phyloP scores from a whole-genome alignment of 176 grass and related monocot genomes.

The Urochloa ruziziensis region DNA sequence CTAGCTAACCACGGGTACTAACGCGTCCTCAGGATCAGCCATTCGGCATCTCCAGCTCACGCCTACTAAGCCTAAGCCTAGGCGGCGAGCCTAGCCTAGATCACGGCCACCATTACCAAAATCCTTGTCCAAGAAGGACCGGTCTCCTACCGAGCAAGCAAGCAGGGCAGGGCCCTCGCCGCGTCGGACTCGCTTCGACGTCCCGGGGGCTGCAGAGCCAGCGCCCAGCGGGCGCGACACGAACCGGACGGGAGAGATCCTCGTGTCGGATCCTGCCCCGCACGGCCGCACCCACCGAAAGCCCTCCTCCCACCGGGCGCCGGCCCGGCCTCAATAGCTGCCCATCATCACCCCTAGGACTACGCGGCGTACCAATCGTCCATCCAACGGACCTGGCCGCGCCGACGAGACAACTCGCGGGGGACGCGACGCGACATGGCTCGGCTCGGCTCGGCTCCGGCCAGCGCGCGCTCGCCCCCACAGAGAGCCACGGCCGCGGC shows the following conservation, averaged over 20 bases:
- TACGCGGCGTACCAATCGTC: background rate
- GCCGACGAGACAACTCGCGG: constrained; percentile 26
- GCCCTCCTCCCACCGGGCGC: constrained; percentile 4
- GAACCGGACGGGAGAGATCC: background rate
- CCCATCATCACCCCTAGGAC: constrained; percentile 7
- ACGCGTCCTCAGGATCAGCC: background rate
- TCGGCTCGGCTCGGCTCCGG: no score
- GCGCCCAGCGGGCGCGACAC: background rate
- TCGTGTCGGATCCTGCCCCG: constrained; percentile 39
- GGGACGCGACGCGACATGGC: background rate
- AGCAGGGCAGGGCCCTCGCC: no score
- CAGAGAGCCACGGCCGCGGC: background rate
- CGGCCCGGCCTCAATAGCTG: no score
- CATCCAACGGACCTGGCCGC: no score
- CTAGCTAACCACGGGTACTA: background rate
- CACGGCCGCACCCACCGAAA: no score
- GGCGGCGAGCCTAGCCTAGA: background rate
- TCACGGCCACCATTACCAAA: background rate
- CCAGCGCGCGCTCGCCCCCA: background rate
- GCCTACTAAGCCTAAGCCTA: background rate
- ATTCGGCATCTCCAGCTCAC: background rate
- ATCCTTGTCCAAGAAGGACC: background rate
- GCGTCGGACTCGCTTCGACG: background rate
- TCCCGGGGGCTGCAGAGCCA: background rate
- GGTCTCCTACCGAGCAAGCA: background rate